phyloP scores from a whole-genome alignment of 768 basidiomycete genomes.

The Kondoa subrosea region DNA sequence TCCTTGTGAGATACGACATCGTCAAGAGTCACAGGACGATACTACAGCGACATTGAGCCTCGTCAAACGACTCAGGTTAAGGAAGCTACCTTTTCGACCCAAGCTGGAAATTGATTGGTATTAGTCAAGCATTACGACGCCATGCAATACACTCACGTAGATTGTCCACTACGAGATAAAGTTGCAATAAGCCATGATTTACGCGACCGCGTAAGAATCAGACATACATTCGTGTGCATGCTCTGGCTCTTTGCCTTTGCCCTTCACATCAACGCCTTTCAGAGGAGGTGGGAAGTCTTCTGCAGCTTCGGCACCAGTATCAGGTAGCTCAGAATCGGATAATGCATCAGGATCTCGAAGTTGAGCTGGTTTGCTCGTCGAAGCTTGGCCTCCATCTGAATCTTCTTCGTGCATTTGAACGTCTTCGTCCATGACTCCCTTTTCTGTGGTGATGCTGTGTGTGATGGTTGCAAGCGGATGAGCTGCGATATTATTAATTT shows the following conservation, averaged over 20 bases:
- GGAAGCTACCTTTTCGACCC: conserved; percentile 1
- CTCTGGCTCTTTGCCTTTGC: conserved; percentile 18
- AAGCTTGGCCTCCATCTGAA: background rate
- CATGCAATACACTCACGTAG: background rate
- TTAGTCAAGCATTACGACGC: background rate
- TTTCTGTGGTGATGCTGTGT: background rate
- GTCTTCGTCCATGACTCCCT: background rate
- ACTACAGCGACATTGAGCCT: conserved; percentile 37
- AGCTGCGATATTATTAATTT: too few relatives aligned
- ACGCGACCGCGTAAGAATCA: background rate
- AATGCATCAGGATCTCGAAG: background rate
- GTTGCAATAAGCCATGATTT: background rate
- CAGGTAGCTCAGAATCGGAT: background rate
- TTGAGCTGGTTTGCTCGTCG: background rate
- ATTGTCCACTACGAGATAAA: background rate
- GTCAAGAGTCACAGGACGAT: conserved; percentile 71
- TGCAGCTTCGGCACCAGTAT: background rate
- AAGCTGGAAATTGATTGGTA: background rate
- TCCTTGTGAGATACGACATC: conserved; percentile 96
- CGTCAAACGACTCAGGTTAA: background rate
- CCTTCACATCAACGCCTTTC: conserved; percentile 11
- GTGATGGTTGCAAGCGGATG: background rate
- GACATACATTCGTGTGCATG: conserved; percentile 4
- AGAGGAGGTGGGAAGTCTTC: conserved; percentile 8
- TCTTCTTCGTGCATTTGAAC: background rate